Conservation (phyloP, 2,329 filamentous ascomycete genomes). For the Ophiostoma quercus region DNA sequence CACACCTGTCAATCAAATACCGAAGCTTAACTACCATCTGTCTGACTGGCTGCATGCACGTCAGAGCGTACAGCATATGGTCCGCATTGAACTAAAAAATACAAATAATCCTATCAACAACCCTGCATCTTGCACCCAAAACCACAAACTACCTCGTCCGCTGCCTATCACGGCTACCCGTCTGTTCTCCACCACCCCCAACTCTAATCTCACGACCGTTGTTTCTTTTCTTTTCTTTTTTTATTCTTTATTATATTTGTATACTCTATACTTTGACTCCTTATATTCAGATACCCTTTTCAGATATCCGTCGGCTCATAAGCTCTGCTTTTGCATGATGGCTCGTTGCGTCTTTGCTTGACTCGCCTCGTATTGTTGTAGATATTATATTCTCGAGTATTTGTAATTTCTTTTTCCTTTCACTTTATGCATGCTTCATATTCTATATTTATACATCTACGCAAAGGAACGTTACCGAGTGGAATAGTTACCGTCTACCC, state of each 20-base stretch:
- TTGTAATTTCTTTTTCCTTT: no score
- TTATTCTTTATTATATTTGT: not conserved
- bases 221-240: not conserved
- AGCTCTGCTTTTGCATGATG: constrained; percentile 1
- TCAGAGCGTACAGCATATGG: not conserved
- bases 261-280: not conserved
- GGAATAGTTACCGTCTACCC: not conserved
- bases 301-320: not conserved
- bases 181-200: not conserved
- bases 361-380: not conserved
- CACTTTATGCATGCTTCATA: no score
- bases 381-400: no score
- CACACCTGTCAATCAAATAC: not conserved
- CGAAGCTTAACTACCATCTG: not conserved
- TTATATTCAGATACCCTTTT: not conserved
- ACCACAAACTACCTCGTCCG: not conserved
- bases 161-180: not conserved
- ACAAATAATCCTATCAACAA: not conserved
- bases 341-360: not conserved
- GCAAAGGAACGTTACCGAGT: not conserved
- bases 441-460: not conserved
- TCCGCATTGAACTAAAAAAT: not conserved
- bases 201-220: not conserved
- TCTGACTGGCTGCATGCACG: constrained; percentile 1
- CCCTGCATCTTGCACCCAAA: not conserved